phyloP scores from a whole-genome alignment of 2,329 filamentous ascomycete genomes.

The Tolypocladium inflatum region DNA sequence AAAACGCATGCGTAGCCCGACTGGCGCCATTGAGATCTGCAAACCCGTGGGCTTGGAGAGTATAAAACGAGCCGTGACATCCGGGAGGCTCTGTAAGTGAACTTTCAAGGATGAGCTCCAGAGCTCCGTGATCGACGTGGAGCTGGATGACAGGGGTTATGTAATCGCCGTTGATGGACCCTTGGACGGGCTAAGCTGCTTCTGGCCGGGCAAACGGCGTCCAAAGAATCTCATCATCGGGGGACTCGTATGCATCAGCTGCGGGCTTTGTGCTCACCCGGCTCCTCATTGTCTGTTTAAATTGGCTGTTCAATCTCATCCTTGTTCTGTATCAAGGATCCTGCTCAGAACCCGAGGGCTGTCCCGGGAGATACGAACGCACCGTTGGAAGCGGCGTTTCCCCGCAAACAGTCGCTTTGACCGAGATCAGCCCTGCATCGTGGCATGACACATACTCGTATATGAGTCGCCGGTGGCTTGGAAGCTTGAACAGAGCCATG shows the following conservation, averaged over 20 bases:
- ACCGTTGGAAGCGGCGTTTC: not conserved
- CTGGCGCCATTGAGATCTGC: not conserved
- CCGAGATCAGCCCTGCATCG: not conserved
- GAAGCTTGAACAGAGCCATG: not conserved
- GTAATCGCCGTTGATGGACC: not conserved
- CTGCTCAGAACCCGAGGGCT: no score
- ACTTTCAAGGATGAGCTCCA: not conserved
- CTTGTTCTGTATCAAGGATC: no score
- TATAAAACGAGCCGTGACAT: not conserved
- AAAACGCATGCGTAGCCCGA: no score
- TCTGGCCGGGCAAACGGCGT: not conserved
- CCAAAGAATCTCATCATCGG: no score
- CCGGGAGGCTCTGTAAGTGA: not conserved
- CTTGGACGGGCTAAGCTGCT: not conserved
- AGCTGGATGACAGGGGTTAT: not conserved
- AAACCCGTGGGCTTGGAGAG: not conserved
- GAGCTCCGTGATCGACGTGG: not conserved
- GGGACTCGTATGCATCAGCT: no score
- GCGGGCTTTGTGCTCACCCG: no score
- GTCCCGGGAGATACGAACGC: no score
- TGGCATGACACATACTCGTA: slow-evolving; percentile 19
- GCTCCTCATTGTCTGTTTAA: no score
- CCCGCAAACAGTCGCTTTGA: not conserved
- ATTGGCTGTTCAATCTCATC: no score
- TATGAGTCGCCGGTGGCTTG: not conserved